These are phyloP conservation scores for Agrostemma githago DNA, from an alignment of 148 eudicot genomes.

Conservation along the genomic window DNA sequence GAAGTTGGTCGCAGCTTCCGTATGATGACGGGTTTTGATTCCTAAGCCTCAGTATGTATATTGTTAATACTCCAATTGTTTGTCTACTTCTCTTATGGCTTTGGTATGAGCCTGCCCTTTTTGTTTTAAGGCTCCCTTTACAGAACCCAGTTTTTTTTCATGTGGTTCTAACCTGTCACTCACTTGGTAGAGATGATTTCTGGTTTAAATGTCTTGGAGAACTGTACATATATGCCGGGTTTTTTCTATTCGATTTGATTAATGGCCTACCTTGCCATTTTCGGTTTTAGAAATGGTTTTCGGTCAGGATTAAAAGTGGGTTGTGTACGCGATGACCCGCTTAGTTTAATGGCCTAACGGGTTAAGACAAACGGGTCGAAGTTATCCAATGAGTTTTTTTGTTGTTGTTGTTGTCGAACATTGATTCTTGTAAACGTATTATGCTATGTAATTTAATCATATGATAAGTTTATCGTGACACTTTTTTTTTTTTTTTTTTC, in stretches of 20 bases:
- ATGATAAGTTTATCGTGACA: no score
- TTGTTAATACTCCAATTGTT: conserved; percentile 2
- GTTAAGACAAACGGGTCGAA: neutral
- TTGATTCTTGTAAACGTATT: no score
- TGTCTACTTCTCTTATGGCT: neutral
- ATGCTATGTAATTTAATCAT: no score
- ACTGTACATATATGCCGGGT: conserved; percentile 23
- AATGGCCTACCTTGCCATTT: neutral
- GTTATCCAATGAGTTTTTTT: neutral
- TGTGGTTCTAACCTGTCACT: conserved; percentile 24
- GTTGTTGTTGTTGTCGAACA: neutral
- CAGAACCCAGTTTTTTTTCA: conserved; percentile 18
- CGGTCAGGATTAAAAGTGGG: no score
- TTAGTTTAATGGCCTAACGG: no score
- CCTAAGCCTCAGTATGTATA: neutral
- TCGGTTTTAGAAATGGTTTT: neutral
- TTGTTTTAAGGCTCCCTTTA: conserved; percentile 15
- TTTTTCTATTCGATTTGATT: neutral
- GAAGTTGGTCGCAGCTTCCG: conserved; percentile 29
- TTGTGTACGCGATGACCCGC: no score
- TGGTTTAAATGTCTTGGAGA: conserved; percentile 8
- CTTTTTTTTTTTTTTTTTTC: no score
- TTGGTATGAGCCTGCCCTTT: conserved; percentile 11
- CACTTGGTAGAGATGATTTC: conserved; percentile 25
- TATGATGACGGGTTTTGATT: conserved; percentile 15